Percentiles rank a stretch among this genome's conserved stretches.
Conservation (phyloP, 1,284 basidiomycete genomes). For the Apiotrichum akiyoshidainum region DNA sequence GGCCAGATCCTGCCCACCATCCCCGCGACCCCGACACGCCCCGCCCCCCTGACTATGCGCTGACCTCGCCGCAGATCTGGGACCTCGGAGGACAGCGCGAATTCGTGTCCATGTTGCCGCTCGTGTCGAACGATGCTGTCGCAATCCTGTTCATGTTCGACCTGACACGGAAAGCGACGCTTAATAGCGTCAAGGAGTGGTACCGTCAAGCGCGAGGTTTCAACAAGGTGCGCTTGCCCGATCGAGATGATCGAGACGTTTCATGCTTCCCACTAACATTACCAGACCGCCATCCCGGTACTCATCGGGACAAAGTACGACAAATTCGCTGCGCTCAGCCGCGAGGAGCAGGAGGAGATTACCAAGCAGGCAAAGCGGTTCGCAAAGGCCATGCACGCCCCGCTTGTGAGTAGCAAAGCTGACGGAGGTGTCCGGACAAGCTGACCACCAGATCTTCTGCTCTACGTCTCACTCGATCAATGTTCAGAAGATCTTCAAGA, state of each 20-base stretch:
- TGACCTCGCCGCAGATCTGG: slow-evolving; percentile 66
- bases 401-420: slow-evolving; percentile 55
- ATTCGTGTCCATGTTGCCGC: slow-evolving; percentile 97
- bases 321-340: slow-evolving; percentile 88
- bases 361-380: slow-evolving; percentile 97
- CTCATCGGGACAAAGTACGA: slow-evolving; percentile 98
- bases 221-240: slow-evolving; percentile 66
- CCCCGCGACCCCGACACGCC: neutral
- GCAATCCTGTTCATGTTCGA: slow-evolving; percentile 99
- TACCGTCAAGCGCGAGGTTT: slow-evolving; percentile 97
- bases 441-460: slow-evolving; percentile 70
- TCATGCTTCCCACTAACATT: neutral
- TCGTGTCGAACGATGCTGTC: slow-evolving; percentile 97
- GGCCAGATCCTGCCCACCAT: no score
- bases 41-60: neutral
- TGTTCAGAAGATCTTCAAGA: slow-evolving; percentile 98
- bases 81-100: slow-evolving; percentile 96
- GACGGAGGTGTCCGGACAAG: neutral
- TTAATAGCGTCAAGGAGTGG: slow-evolving; percentile 99
- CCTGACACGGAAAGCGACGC: slow-evolving; percentile 88
- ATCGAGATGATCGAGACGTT: no score
- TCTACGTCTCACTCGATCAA: slow-evolving; percentile 97
- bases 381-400: slow-evolving; percentile 96
- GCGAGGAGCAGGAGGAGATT: slow-evolving; percentile 98
- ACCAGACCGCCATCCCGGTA: slow-evolving; percentile 88